A percentile compares a stretch with the other conserved stretches of the same genome.
phyloP scores from a whole-genome alignment of 805 yeast genomes.

The Geotrichum ghanense region DNA sequence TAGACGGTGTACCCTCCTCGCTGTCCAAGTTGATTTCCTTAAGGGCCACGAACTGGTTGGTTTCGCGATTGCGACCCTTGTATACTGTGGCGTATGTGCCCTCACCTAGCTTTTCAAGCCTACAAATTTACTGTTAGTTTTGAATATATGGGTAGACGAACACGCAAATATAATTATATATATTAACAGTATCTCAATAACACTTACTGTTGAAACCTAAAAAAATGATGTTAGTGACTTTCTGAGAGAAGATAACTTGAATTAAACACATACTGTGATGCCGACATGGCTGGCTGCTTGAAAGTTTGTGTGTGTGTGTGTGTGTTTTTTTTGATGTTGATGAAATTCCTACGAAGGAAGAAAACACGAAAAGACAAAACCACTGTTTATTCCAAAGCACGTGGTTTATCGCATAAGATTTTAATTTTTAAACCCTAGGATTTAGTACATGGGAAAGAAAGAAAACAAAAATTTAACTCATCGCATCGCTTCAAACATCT shows the following conservation, averaged over 20 bases:
- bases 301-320: too few species aligned
- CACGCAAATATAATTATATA: neutral
- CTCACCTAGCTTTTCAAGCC: conserved; percentile 79
- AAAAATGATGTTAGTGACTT: neutral
- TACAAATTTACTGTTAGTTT: conserved; percentile 7
- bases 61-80: conserved; percentile 77
- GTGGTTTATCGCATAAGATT: too few species aligned
- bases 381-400: too few species aligned
- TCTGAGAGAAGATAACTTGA: neutral
- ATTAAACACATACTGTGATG: conserved; percentile 26
- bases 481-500: too few species aligned
- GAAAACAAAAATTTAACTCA: too few species aligned
- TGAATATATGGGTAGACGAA: neutral
- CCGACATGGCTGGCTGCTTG: neutral
- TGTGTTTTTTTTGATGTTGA: too few species aligned
- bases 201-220: conserved; percentile 18
- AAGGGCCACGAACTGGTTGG: conserved; percentile 85
- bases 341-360: too few species aligned
- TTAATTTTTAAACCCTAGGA: too few species aligned
- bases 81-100: conserved; percentile 99
- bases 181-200: neutral
- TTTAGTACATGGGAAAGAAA: too few species aligned
- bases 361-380: too few species aligned
- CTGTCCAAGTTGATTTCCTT: conserved; percentile 91
- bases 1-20: conserved; percentile 97